phyloP scores from a whole-genome alignment of 192 early-diverging fungal species.

The Ambispora gerdemannii region DNA sequence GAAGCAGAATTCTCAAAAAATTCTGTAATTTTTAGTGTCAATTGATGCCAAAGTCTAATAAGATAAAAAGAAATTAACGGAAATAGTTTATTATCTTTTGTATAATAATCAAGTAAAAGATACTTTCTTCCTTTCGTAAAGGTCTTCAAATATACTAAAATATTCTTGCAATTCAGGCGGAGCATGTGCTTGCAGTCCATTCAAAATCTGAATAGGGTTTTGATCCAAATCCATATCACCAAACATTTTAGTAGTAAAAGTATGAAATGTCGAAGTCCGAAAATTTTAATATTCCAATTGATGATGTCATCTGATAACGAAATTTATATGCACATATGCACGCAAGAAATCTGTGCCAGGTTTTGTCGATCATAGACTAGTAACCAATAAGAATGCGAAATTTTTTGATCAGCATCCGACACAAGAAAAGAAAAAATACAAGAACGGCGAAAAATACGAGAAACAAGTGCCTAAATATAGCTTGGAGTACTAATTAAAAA shows the following conservation, averaged over 20 bases:
- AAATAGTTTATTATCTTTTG: neutral
- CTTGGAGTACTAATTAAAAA: too few relatives aligned
- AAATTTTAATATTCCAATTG: too few relatives aligned
- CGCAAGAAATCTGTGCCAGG: too few relatives aligned
- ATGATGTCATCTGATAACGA: too few relatives aligned
- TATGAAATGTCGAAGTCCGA: too few relatives aligned
- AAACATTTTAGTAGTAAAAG: neutral
- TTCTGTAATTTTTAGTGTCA: constrained; percentile 75
- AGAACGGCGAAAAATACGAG: too few relatives aligned
- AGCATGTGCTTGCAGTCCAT: constrained; percentile 58
- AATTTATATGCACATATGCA: too few relatives aligned
- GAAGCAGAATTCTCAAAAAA: constrained; percentile 80
- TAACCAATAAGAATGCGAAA: too few relatives aligned
- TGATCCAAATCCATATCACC: constrained; percentile 68
- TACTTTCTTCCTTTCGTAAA: constrained; percentile 92
- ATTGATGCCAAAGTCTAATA: constrained; percentile 94
- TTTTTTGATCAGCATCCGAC: too few relatives aligned
- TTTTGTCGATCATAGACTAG: too few relatives aligned
- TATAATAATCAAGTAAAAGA: neutral
- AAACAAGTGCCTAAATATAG: too few relatives aligned
- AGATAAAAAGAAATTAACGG: neutral
- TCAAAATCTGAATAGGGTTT: constrained; percentile 63
- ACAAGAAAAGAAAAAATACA: too few relatives aligned
- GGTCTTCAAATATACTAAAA: constrained; percentile 83
- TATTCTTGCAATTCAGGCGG: constrained; percentile 70